Percentiles rank a stretch among this genome's conserved stretches.
Conservation (phyloP, 768 basidiomycete species). For the Russula sp. region DNA sequence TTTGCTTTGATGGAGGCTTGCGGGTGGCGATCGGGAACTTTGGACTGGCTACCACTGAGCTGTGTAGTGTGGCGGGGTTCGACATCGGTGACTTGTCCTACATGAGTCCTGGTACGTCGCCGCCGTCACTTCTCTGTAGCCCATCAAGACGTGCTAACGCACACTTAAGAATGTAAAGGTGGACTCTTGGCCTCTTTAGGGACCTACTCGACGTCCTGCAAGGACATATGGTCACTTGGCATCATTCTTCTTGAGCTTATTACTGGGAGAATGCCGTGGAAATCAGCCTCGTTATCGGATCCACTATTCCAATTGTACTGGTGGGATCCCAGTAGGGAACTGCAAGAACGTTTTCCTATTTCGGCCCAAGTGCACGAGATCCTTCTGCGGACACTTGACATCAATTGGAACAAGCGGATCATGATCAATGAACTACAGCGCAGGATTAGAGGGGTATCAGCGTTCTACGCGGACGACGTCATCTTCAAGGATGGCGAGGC, state of each 20-base stretch:
- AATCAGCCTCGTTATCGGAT: conserved; percentile 73
- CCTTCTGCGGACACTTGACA: conserved; percentile 29
- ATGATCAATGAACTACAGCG: conserved; percentile 42
- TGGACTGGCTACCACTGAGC: conserved; percentile 86
- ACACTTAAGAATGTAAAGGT: conserved; percentile 75
- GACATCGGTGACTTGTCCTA: conserved; percentile 97
- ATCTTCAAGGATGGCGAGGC: conserved; percentile 78
- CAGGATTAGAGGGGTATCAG: conserved; percentile 47
- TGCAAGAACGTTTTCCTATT: conserved; percentile 45
- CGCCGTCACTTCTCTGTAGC: background rate
- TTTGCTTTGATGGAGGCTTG: conserved; percentile 74
- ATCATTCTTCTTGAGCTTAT: conserved; percentile 96
- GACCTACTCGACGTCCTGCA: conserved; percentile 76
- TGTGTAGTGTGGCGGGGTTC: conserved; percentile 77
- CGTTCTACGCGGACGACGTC: conserved; percentile 68
- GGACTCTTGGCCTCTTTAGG: conserved; percentile 66
- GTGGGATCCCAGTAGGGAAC: conserved; percentile 65
- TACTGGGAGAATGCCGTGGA: conserved; percentile 95
- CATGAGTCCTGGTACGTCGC: conserved; percentile 81
- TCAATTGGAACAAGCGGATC: conserved; percentile 32
- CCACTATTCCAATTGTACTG: conserved; percentile 87
- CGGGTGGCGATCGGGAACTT: conserved; percentile 89
- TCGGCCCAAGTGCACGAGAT: conserved; percentile 32
- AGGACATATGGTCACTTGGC: conserved; percentile 96
- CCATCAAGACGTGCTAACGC: conserved; percentile 25